Conservation (phyloP, 106 monocot genomes). For the Gastrodia elata region DNA sequence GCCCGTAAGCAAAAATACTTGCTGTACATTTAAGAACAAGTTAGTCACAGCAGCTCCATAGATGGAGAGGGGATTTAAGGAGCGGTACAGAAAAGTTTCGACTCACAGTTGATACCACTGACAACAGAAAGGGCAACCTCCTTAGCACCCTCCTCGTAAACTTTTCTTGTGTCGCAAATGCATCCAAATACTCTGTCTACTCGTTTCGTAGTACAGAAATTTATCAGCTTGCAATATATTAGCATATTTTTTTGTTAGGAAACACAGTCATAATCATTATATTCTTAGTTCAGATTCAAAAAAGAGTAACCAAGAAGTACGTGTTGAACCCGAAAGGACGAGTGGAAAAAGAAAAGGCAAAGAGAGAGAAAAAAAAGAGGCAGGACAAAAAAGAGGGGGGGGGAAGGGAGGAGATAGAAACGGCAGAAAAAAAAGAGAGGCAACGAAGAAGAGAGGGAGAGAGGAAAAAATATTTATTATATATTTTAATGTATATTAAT, state of each 20-base stretch:
- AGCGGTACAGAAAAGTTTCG: not conserved
- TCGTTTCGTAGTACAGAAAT: not conserved
- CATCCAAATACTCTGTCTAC: slow-evolving; percentile 59
- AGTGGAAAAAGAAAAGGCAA: no score
- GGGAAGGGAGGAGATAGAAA: no score
- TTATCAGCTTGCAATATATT: not conserved
- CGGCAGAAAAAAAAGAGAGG: no score
- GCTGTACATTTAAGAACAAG: slow-evolving; percentile 26
- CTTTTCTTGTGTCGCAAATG: slow-evolving; percentile 43
- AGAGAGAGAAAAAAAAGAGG: no score
- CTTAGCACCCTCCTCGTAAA: slow-evolving; percentile 65
- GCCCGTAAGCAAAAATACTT: slow-evolving; percentile 76
- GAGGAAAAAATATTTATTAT: no score
- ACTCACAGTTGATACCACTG: slow-evolving; percentile 65
- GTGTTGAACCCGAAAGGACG: no score
- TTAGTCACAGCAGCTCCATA: not conserved
- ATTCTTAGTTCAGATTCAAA: no score
- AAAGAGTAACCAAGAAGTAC: no score
- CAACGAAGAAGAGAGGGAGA: no score
- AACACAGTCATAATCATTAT: no score
- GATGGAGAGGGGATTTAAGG: not conserved
- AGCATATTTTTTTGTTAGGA: not conserved
- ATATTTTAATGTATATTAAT: no score
- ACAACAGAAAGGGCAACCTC: slow-evolving; percentile 68
- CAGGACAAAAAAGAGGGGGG: no score